phyloP scores from a whole-genome alignment of 352 stramenopile species.

The Albugo laibachii region DNA sequence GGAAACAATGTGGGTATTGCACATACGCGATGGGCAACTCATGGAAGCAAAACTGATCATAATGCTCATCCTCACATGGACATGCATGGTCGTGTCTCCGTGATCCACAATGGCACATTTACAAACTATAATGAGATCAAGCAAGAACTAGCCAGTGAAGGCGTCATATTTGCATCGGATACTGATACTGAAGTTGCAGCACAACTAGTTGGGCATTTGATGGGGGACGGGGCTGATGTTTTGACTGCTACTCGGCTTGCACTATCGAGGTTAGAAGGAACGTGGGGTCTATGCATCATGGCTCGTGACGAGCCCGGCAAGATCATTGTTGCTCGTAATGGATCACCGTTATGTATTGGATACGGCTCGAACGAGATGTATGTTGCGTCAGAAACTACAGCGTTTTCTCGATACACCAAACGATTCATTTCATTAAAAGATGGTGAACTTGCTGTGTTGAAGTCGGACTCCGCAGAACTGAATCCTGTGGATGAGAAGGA shows the following conservation, averaged over 20 bases:
- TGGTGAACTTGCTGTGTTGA: slow-evolving; percentile 89
- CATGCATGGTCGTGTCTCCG: slow-evolving; percentile 80
- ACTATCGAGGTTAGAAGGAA: slow-evolving; percentile 84
- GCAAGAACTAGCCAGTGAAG: slow-evolving; percentile 63
- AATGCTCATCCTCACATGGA: slow-evolving; percentile 97
- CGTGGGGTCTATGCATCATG: slow-evolving; percentile 92
- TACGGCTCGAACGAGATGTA: slow-evolving; percentile 88
- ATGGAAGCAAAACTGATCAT: slow-evolving; percentile 93
- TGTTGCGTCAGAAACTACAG: slow-evolving; percentile 90
- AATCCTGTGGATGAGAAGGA: slow-evolving; percentile 66
- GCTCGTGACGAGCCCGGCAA: slow-evolving; percentile 84
- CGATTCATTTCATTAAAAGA: slow-evolving; percentile 96
- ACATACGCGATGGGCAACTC: slow-evolving; percentile 98
- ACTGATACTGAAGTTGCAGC: slow-evolving; percentile 98
- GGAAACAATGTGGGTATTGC: slow-evolving; percentile 91
- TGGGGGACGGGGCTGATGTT: slow-evolving; percentile 64
- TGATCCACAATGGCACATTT: slow-evolving; percentile 99
- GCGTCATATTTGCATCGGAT: slow-evolving; percentile 87
- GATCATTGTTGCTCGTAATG: slow-evolving; percentile 94
- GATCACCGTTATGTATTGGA: slow-evolving; percentile 84
- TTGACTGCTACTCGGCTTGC: slow-evolving; percentile 82
- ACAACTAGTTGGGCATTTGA: slow-evolving; percentile 89
- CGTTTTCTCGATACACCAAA: slow-evolving; percentile 91
- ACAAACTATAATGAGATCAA: slow-evolving; percentile 92
- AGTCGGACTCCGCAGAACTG: slow-evolving; percentile 83